Evolutionary conservation across 1,284 basidiomycete species (phyloP).

Genomic region (Sporisorium reilianum): DNA sequence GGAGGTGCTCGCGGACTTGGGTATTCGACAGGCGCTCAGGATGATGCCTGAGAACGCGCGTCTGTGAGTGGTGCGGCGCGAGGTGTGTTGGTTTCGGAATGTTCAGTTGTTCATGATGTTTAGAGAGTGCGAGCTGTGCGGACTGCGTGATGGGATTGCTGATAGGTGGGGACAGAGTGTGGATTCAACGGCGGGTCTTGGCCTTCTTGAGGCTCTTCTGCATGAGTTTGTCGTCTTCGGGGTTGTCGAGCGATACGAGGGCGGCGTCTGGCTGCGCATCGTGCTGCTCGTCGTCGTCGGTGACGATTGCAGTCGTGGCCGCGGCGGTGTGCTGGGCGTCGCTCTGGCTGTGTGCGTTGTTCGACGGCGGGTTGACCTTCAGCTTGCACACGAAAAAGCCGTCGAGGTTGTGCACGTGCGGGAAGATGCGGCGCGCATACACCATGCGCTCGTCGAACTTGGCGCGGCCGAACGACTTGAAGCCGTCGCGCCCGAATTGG

Average conservation of each 20-base stretch:
- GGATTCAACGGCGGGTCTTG: constrained; percentile 22
- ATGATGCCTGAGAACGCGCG: constrained; percentile 65
- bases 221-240: constrained; percentile 49
- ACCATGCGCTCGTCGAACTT: constrained; percentile 82
- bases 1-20: constrained; percentile 73
- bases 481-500: constrained; percentile 92
- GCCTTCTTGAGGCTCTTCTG: constrained; percentile 47
- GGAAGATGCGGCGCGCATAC: constrained; percentile 63
- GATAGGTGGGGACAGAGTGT: not conserved
- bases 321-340: not conserved
- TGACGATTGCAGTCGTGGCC: not conserved
- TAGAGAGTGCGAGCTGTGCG: not conserved
- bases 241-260: constrained; percentile 36
- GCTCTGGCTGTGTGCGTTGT: constrained; percentile 5
- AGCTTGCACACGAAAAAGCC: constrained; percentile 99
- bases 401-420: constrained; percentile 78
- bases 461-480: constrained; percentile 89
- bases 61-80: constrained; percentile 20
- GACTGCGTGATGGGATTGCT: not conserved
- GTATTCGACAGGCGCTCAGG: constrained; percentile 72
- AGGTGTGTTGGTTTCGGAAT: not conserved
- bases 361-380: constrained; percentile 75
- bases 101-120: not conserved
- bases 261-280: constrained; percentile 10
- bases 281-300: constrained; percentile 4